Evolutionary conservation across 2,329 filamentous ascomycete genomes (phyloP), one percentile per base, ranked within the genome.

Genomic region (Pezicula radicicola): DNA sequence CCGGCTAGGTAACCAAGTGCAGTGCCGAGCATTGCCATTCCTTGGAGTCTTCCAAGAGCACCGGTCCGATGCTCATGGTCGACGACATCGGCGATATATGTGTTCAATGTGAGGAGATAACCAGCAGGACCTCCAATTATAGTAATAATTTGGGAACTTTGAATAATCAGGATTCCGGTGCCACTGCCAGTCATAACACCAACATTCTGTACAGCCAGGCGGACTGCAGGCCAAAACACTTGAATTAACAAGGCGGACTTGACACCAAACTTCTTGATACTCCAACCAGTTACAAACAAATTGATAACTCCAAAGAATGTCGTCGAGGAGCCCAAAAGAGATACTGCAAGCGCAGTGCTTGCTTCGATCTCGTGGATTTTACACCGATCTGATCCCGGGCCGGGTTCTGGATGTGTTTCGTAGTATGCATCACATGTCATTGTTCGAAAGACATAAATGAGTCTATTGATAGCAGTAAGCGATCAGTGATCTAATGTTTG

Each of bases 391-490:
- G 72, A 72, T 4, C 66, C 60, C 1, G 74, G 75, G 9, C 68
- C 59, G 46, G 71, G 79, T 0, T 76, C 74, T 12, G 79, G 75
- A 60, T 88, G 79, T 3, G 72, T 72, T 35, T 75, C 70, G 67
- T 89, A 90, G 65, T 83, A 90, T 48, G 79, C 77, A 49, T 89
- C 83, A 67, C 86, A 89, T 46, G 82, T 83, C 85, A 89, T 89
- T 1, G 87, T 65, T 51, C 84, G 83, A 60, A 89, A 88, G 21
- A 85, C 83, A 66, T 86, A 87, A 43, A 87, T 66, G 7, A 78
- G 25, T 25, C 58, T 60, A 44, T 16, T 15, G 4, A 55, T 18
- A 13, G 7, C 30, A 33, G 30, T 33, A 33, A 33, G 30, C 30
- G 4, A 10, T 13, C 7, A 33, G 7, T 2, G 10, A 33, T 7